These are phyloP conservation scores for Nyctanthes arbortristis DNA, from an alignment of 257 asterid species.

Conservation along the genomic window DNA sequence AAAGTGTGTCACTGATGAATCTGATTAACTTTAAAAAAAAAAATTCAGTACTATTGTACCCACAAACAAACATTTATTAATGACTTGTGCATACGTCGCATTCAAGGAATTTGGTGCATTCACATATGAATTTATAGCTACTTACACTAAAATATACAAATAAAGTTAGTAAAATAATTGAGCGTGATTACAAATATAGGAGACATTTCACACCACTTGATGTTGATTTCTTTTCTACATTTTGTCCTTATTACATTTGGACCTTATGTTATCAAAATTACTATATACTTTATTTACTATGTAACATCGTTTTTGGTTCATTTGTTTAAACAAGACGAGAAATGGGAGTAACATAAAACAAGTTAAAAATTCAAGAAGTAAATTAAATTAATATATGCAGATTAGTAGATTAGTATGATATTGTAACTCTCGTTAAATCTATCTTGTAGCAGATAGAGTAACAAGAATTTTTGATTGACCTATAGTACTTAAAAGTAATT, in stretches of 20 bases:
- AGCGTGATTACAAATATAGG: conserved; percentile 14
- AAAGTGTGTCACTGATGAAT: too few species aligned
- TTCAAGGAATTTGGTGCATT: conserved; percentile 18
- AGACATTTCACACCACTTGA: conserved; percentile 19
- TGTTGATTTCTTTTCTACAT: conserved; percentile 22
- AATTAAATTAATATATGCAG: too few species aligned
- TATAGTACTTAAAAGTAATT: too few species aligned
- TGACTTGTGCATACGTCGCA: neutral
- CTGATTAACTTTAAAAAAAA: neutral
- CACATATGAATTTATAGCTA: neutral
- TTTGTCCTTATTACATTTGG: neutral
- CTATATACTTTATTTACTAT: neutral
- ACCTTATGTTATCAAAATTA: neutral
- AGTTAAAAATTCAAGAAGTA: too few species aligned
- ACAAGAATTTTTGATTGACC: too few species aligned
- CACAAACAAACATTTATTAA: neutral
- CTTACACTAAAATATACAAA: neutral
- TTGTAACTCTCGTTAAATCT: too few species aligned
- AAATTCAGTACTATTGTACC: neutral
- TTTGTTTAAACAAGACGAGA: too few species aligned
- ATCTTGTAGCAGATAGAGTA: too few species aligned
- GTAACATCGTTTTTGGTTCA: too few species aligned
- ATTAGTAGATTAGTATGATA: too few species aligned
- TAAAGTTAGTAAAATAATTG: conserved; percentile 1
- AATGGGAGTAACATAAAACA: too few species aligned